phyloP scores from a whole-genome alignment of 2,329 filamentous ascomycete species.

The Fusarium chaquense region DNA sequence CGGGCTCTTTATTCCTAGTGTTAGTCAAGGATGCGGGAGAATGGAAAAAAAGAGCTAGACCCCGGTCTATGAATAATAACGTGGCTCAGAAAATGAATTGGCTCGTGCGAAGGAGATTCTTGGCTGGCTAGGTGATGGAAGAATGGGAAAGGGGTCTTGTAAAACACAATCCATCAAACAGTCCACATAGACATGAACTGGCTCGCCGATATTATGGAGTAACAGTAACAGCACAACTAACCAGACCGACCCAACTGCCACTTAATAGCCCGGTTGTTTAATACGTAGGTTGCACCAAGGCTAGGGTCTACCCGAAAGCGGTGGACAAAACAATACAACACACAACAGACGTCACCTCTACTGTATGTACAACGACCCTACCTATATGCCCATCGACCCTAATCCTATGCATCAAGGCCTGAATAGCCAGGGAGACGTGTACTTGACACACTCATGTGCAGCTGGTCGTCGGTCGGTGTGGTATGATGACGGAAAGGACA shows the following conservation, averaged over 20 bases:
- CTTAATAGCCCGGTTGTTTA: constrained; percentile 9
- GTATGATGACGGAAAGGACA: constrained; percentile 40
- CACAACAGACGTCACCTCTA: constrained; percentile 36
- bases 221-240: background rate
- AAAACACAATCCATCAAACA: constrained; percentile 2
- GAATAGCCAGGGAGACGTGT: constrained; percentile 38
- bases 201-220: constrained; percentile 13
- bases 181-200: constrained; percentile 22
- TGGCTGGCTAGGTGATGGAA: constrained; percentile 31
- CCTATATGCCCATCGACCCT: constrained; percentile 6
- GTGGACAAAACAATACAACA: constrained; percentile 30
- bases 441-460: constrained; percentile 41
- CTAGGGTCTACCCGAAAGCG: constrained; percentile 32
- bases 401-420: constrained; percentile 36
- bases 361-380: constrained; percentile 10
- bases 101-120: constrained; percentile 40
- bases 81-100: constrained; percentile 39
- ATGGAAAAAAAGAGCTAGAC: background rate
- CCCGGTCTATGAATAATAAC: constrained; percentile 28
- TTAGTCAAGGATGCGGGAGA: background rate
- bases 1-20: constrained; percentile 21
- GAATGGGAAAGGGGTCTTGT: constrained; percentile 34
- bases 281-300: constrained; percentile 4
- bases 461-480: constrained; percentile 34
- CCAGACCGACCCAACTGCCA: constrained; percentile 9